A percentile compares a stretch with the other conserved stretches of the same genome.
These are phyloP conservation scores for Ceratobasidium theobromae DNA, from an alignment of 1,284 basidiomycete genomes.

Conservation along the genomic window DNA sequence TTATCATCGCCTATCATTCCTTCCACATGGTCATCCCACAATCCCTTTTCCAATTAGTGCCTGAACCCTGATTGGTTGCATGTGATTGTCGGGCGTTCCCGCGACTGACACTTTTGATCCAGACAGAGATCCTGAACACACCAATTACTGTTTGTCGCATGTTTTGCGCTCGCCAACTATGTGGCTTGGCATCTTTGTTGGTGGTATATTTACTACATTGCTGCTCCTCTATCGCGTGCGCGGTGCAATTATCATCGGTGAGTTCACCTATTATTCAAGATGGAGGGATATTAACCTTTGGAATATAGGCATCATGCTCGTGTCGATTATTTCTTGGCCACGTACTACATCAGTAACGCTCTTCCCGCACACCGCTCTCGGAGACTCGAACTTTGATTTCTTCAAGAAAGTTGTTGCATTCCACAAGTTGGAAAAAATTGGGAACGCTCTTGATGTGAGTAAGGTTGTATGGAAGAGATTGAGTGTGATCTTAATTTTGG, in stretches of 20 bases:
- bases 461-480: neutral
- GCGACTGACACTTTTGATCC: neutral
- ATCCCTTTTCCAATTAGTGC: neutral
- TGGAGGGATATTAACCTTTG: no score
- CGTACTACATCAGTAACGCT: constrained; percentile 76
- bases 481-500: neutral
- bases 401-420: constrained; percentile 87
- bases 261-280: neutral
- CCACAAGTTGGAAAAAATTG: constrained; percentile 61
- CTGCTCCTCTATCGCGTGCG: constrained; percentile 85
- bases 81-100: neutral
- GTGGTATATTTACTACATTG: constrained; percentile 78
- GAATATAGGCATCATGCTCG: constrained; percentile 62
- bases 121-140: constrained; percentile 37
- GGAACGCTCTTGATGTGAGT: constrained; percentile 65
- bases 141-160: constrained; percentile 62
- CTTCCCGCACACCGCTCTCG: constrained; percentile 72
- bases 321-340: constrained; percentile 88
- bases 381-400: constrained; percentile 76
- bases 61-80: constrained; percentile 28
- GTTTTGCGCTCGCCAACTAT: constrained; percentile 75
- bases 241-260: constrained; percentile 77
- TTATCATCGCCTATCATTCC: constrained; percentile 21
- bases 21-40: constrained; percentile 38
- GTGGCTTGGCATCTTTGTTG: constrained; percentile 88